Percentiles rank a stretch among this genome's conserved stretches.
phyloP scores from a whole-genome alignment of 1,284 basidiomycete species.

The Pascua guehoae region DNA sequence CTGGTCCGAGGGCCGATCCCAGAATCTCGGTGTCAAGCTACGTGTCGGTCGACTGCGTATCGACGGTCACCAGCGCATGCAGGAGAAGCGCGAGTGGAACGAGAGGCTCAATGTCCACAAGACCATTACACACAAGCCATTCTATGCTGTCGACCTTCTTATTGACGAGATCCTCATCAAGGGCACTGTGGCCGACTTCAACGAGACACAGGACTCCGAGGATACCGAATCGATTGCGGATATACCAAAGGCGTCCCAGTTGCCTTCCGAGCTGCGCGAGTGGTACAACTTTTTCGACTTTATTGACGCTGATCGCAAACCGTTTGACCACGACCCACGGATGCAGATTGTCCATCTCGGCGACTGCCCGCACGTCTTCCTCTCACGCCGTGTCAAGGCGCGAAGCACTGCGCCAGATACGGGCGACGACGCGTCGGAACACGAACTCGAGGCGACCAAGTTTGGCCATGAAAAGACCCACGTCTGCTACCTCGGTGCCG shows the following conservation, averaged over 20 bases:
- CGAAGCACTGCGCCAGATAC: slow-evolving; percentile 42
- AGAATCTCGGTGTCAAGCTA: slow-evolving; percentile 71
- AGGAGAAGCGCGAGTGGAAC: slow-evolving; percentile 57
- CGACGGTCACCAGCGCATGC: slow-evolving; percentile 89
- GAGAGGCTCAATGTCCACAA: slow-evolving; percentile 40
- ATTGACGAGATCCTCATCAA: slow-evolving; percentile 74
- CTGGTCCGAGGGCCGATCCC: slow-evolving; percentile 73
- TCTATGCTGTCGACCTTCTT: slow-evolving; percentile 87
- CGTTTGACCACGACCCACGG: slow-evolving; percentile 57
- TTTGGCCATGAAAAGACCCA: slow-evolving; percentile 88
- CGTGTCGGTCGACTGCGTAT: slow-evolving; percentile 76
- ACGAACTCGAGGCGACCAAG: slow-evolving; percentile 57
- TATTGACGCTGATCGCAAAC: slow-evolving; percentile 69
- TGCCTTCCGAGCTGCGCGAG: slow-evolving; percentile 41
- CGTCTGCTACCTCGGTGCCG: slow-evolving; percentile 71
- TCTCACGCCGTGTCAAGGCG: slow-evolving; percentile 61
- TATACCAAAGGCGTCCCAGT: slow-evolving; percentile 27
- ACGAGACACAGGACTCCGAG: slow-evolving; percentile 53
- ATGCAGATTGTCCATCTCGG: slow-evolving; percentile 70
- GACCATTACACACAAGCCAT: slow-evolving; percentile 65
- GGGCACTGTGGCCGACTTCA: slow-evolving; percentile 72
- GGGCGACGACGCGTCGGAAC: slow-evolving; percentile 7
- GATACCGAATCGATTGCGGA: neutral
- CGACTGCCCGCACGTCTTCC: slow-evolving; percentile 77
- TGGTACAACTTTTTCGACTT: slow-evolving; percentile 86